Evolutionary conservation across 805 yeast species (phyloP), one percentile per base, ranked within the genome.

Genomic region (Candida maltosa): DNA sequence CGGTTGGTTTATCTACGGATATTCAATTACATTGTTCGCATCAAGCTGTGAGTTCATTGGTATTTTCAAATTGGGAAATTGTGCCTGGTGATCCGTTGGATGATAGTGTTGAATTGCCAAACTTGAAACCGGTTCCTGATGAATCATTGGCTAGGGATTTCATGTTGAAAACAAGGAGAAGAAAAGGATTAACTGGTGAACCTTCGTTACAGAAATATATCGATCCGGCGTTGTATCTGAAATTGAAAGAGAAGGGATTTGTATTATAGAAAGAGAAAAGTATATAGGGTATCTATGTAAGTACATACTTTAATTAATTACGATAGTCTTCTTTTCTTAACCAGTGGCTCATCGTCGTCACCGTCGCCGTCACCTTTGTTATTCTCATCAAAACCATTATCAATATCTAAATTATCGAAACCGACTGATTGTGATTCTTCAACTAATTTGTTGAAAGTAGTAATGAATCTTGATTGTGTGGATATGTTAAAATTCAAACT

Each of bases 81-180:
- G 94, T 86, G 1, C 95, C 96, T 2, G 98, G 98, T 0, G 87
- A 91, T 60, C 97, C 97, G 6, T 51, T 91, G 48, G 95, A 91
- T 54, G 60, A 63, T 16, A 72, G 76, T 21, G 74, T 76, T 12
- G 62, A 60, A 31, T 70, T 87, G 26, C 87, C 88, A 4, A 71
- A 80, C 27, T 66, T 91, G 53, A 78, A 78, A 46, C 86, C 96
- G 0, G 96, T 93, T 1, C 80, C 83, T 5, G 24, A 33, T n/a
- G 59, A 69, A 0, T 78, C 84, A 2, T 61, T 89, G 39, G 91
- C 96, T 1, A 69, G 98, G 38, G 98, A 93, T 58, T 87, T 88
- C 49, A 81, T 87, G 20, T 62, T 87, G 61, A 93, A 94, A 56
- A 87, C 96, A 0, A 72, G 99, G 54, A 77, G 80, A 48, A 73